Evolutionary conservation across 2,329 filamentous ascomycete genomes (phyloP).

Genomic region (Calycina herbarum): DNA sequence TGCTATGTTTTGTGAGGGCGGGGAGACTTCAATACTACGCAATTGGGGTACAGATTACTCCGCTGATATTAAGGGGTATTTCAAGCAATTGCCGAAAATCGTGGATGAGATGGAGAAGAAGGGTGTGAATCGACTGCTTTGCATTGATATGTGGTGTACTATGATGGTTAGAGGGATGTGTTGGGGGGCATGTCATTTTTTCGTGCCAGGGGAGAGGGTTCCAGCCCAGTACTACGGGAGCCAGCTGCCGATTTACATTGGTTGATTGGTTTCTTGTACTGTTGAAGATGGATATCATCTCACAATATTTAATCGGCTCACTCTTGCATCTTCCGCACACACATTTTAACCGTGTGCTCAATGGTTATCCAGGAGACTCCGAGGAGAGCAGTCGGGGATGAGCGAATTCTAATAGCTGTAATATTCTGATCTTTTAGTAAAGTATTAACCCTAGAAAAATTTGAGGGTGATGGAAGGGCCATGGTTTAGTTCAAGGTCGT

Average conservation of each 20-base stretch:
- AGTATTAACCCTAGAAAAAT: no score
- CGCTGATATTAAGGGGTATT: constrained; percentile 24
- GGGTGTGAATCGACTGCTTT: constrained; percentile 17
- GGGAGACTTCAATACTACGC: constrained; percentile 13
- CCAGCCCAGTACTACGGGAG: constrained; percentile 27
- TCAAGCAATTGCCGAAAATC: constrained; percentile 19
- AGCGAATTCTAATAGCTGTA: no score
- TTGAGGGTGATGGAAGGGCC: no score
- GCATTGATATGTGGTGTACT: constrained; percentile 25
- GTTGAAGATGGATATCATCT: no score
- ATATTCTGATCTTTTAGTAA: no score
- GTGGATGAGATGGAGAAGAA: constrained; percentile 22
- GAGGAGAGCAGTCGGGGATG: no score
- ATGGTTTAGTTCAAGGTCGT: no score
- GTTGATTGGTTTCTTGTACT: constrained; percentile 6
- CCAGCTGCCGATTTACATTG: constrained; percentile 29
- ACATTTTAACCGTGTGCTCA: no score
- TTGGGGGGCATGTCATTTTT: constrained; percentile 29
- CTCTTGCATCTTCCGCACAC: no score
- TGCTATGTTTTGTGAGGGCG: constrained; percentile 17
- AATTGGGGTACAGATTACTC: constrained; percentile 20
- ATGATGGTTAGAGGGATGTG: constrained; percentile 30
- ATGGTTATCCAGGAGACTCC: no score
- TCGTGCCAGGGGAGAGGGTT: constrained; percentile 25
- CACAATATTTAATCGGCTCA: no score